These are phyloP conservation scores for Xylariomycetidae sp. DNA, from an alignment of 2,329 filamentous ascomycete species.

Conservation along the genomic window DNA sequence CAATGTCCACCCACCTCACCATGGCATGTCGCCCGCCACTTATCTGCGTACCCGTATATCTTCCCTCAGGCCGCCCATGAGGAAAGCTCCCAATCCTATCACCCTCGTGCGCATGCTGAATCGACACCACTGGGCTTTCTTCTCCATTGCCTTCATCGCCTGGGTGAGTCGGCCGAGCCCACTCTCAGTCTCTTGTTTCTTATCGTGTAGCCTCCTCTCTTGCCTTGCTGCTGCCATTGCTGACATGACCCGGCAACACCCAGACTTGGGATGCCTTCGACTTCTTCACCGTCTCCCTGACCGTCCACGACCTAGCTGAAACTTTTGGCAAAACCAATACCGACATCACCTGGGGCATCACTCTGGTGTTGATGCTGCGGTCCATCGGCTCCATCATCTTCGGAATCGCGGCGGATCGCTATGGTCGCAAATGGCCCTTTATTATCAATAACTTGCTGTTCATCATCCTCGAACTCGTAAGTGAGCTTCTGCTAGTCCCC, in stretches of 20 bases:
- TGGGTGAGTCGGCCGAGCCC: too few species aligned
- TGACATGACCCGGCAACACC: constrained; percentile 2
- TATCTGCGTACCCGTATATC: constrained; percentile 50
- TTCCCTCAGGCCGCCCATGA: constrained; percentile 53
- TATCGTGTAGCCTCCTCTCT: neutral
- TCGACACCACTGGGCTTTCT: constrained; percentile 50
- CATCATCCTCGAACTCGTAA: constrained; percentile 65
- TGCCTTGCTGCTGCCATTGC: constrained; percentile 2
- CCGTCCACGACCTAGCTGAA: constrained; percentile 47
- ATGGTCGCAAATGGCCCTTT: constrained; percentile 67
- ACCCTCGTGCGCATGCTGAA: constrained; percentile 44
- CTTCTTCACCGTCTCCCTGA: constrained; percentile 62
- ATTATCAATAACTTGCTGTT: constrained; percentile 71
- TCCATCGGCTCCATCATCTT: constrained; percentile 51
- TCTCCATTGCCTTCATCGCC: constrained; percentile 49
- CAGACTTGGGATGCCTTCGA: constrained; percentile 62
- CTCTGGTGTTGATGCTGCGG: constrained; percentile 57
- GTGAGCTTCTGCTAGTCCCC: too few species aligned
- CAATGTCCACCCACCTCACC: constrained; percentile 35
- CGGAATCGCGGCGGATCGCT: constrained; percentile 51
- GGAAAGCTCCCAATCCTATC: constrained; percentile 49
- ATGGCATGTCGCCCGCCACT: constrained; percentile 42
- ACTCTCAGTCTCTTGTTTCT: too few species aligned
- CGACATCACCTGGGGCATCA: constrained; percentile 62
- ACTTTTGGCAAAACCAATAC: constrained; percentile 49